Conservation (phyloP, 495 filamentous ascomycete species). For the Neurospora sp. region DNA sequence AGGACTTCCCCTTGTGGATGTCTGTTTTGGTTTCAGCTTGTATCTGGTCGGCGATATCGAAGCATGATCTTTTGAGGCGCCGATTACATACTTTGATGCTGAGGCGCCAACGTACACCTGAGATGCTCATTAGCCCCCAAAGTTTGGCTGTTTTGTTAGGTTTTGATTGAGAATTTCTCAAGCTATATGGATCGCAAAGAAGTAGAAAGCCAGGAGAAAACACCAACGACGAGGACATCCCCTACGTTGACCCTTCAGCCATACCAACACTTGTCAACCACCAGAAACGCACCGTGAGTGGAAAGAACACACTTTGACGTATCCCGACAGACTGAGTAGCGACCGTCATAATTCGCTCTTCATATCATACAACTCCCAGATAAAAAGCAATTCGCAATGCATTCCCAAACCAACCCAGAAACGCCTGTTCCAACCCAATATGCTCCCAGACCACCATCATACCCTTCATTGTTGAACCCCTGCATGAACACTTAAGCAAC, state of each 20-base stretch:
- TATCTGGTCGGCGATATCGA: background rate
- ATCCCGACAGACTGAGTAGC: background rate
- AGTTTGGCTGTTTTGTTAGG: background rate
- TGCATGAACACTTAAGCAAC: background rate
- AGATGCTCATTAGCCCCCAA: no score
- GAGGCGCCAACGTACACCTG: background rate
- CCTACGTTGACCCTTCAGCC: background rate
- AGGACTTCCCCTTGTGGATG: background rate
- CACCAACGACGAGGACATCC: background rate
- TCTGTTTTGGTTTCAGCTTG: background rate
- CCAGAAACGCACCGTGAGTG: background rate
- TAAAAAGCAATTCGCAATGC: background rate
- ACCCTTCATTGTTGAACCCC: background rate
- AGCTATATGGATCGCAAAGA: background rate
- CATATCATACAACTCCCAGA: background rate
- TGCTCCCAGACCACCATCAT: background rate
- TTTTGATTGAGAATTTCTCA: background rate
- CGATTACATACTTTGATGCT: background rate
- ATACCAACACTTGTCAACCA: background rate
- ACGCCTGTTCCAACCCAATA: background rate
- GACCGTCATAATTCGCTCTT: background rate
- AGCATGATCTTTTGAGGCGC: background rate
- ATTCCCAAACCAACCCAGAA: background rate
- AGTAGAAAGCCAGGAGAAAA: background rate
- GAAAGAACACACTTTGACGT: background rate